Conservation (phyloP, 192 early-diverging fungal species). For the Entomortierella beljakovae region DNA sequence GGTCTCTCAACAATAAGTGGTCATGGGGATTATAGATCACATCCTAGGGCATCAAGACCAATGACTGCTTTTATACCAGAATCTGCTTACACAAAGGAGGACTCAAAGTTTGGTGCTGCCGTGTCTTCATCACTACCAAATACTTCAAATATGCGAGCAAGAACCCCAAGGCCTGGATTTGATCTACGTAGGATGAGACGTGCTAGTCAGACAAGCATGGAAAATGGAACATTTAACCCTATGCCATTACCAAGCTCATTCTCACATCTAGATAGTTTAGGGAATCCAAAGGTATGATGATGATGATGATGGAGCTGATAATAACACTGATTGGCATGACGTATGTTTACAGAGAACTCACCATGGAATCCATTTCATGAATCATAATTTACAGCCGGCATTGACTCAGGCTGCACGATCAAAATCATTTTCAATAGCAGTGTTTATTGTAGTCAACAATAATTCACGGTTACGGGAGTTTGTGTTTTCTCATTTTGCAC, state of each 20-base stretch:
- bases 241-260: constrained; percentile 61
- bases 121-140: constrained; percentile 39
- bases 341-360: neutral
- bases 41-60: constrained; percentile 32
- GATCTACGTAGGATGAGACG: constrained; percentile 53
- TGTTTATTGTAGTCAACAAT: constrained; percentile 62
- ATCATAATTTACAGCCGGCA: constrained; percentile 21
- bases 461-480: constrained; percentile 61
- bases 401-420: constrained; percentile 58
- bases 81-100: constrained; percentile 31
- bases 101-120: neutral
- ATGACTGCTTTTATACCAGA: constrained; percentile 52
- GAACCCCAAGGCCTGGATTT: constrained; percentile 49
- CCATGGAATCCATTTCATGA: neutral
- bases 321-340: too few species aligned
- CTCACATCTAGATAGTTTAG: constrained; percentile 41
- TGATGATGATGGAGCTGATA: too few species aligned
- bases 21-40: constrained; percentile 35
- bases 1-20: constrained; percentile 38
- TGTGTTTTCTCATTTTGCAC: constrained; percentile 68
- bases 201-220: constrained; percentile 68
- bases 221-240: constrained; percentile 66
- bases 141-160: constrained; percentile 18
- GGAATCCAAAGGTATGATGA: constrained; percentile 36
- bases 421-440: constrained; percentile 63